phyloP scores from a whole-genome alignment of 2,329 filamentous ascomycete species.

The Emmonsiellopsis sp. region DNA sequence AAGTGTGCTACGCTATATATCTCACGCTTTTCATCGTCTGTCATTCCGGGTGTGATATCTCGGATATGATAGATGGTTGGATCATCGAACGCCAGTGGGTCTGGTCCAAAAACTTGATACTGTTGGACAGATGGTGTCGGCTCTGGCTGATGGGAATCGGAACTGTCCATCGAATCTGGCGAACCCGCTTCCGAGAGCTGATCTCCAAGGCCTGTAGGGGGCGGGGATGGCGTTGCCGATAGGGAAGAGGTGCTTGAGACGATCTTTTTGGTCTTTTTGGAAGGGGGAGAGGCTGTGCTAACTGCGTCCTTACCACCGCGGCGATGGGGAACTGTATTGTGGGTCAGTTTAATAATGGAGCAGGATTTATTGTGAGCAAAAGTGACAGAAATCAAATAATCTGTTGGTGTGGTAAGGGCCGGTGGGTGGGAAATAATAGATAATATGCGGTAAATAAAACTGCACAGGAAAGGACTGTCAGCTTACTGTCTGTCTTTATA shows the following conservation, averaged over 20 bases:
- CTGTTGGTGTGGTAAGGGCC: too few species aligned
- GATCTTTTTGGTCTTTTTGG: slow-evolving; percentile 30
- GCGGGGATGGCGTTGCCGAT: slow-evolving; percentile 30
- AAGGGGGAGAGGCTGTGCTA: slow-evolving; percentile 27
- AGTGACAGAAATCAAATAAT: neutral
- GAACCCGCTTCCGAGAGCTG: slow-evolving; percentile 53
- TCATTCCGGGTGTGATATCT: slow-evolving; percentile 63
- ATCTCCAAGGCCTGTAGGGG: slow-evolving; percentile 43
- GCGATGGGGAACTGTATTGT: slow-evolving; percentile 6
- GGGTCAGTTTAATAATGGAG: neutral
- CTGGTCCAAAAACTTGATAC: slow-evolving; percentile 82
- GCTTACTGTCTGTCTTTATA: slow-evolving; percentile 46
- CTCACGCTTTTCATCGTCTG: slow-evolving; percentile 72
- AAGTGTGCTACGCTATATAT: slow-evolving; percentile 84
- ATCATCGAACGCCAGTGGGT: slow-evolving; percentile 83
- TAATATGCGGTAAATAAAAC: neutral
- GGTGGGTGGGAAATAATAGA: neutral
- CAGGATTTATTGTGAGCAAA: neutral
- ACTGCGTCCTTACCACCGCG: slow-evolving; percentile 11
- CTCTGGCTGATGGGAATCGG: slow-evolving; percentile 50
- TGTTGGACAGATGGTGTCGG: slow-evolving; percentile 57
- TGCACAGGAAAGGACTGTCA: neutral
- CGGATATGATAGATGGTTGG: slow-evolving; percentile 92
- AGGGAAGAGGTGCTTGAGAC: slow-evolving; percentile 29
- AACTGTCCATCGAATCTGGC: slow-evolving; percentile 52